Percentiles rank a stretch among this genome's conserved stretches.
Evolutionary conservation across 768 basidiomycete species (phyloP).

Genomic region (Boletus subcaerulescens): DNA sequence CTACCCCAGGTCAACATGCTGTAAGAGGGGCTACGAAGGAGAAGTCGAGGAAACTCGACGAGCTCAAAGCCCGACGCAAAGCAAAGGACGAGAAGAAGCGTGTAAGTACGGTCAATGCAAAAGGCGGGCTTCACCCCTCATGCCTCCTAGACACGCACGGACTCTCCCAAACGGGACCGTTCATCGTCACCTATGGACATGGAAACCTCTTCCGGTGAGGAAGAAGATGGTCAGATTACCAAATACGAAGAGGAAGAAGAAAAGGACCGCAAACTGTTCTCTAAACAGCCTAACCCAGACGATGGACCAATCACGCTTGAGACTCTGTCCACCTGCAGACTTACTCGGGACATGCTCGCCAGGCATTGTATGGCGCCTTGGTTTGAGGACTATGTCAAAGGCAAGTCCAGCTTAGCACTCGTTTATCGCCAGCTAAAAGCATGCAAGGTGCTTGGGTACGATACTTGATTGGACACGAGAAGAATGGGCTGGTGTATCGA

Average conservation of each 20-base stretch:
- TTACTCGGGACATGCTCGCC: conserved; percentile 70
- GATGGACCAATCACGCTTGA: conserved; percentile 50
- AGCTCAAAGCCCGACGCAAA: conserved; percentile 81
- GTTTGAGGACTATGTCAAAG: conserved; percentile 82
- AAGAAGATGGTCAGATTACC: conserved; percentile 73
- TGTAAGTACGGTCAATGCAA: conserved; percentile 41
- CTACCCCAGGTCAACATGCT: conserved; percentile 63
- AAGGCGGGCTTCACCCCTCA: conserved; percentile 7
- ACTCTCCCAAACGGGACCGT: conserved; percentile 65
- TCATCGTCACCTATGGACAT: conserved; percentile 84
- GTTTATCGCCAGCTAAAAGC: conserved; percentile 6
- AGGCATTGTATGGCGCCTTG: conserved; percentile 73
- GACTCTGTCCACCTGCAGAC: conserved; percentile 58
- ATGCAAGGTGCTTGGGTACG: conserved; percentile 79
- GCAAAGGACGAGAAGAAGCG: conserved; percentile 88
- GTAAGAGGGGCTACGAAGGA: conserved; percentile 74
- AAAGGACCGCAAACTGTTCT: conserved; percentile 50
- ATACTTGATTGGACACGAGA: conserved; percentile 69
- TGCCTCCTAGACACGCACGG: conserved; percentile 40
- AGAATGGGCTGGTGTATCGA: conserved; percentile 64
- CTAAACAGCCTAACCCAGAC: conserved; percentile 39
- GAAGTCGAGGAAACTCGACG: conserved; percentile 74
- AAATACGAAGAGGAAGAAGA: conserved; percentile 75
- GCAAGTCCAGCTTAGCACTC: conserved; percentile 37
- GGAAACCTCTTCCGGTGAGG: conserved; percentile 78